phyloP scores from a whole-genome alignment of 2,329 filamentous ascomycete species.

The Nemania serpens region DNA sequence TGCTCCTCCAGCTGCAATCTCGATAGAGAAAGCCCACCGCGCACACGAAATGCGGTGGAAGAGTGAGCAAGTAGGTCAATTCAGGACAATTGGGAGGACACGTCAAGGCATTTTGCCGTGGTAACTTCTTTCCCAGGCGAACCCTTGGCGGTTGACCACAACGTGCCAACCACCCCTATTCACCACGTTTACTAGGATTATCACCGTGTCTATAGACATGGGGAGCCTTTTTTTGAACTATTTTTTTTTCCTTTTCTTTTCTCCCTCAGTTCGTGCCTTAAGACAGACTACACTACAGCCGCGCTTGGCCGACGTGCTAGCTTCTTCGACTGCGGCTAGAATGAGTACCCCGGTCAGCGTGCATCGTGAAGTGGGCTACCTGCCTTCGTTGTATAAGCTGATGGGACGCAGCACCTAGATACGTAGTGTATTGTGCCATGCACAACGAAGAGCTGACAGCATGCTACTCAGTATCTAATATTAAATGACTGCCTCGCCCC shows the following conservation, averaged over 20 bases:
- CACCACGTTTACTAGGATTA: neutral
- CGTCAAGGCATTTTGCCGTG: neutral
- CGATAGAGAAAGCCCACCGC: slow-evolving; percentile 6
- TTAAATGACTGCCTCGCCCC: slow-evolving; percentile 27
- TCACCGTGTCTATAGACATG: slow-evolving; percentile 7
- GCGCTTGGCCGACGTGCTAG: slow-evolving; percentile 14
- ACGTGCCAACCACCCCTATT: slow-evolving; percentile 16
- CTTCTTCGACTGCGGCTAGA: slow-evolving; percentile 21
- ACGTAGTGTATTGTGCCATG: neutral
- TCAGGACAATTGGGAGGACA: neutral
- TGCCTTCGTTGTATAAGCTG: slow-evolving; percentile 25
- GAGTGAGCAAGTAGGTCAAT: neutral
- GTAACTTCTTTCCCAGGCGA: slow-evolving; percentile 2
- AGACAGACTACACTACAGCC: neutral
- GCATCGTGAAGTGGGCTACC: slow-evolving; percentile 31
- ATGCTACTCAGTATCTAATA: slow-evolving; percentile 25
- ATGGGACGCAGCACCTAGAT: slow-evolving; percentile 10
- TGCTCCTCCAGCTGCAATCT: slow-evolving; percentile 14
- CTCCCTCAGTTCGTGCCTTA: neutral
- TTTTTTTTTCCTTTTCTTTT: slow-evolving; percentile 1
- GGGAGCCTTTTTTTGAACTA: neutral
- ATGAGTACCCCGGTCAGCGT: slow-evolving; percentile 29
- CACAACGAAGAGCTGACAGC: slow-evolving; percentile 13
- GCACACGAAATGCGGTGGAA: neutral
- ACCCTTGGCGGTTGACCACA: slow-evolving; percentile 10